Evolutionary conservation across 257 asterid genomes (phyloP).

Genomic region (Rhazya stricta): DNA sequence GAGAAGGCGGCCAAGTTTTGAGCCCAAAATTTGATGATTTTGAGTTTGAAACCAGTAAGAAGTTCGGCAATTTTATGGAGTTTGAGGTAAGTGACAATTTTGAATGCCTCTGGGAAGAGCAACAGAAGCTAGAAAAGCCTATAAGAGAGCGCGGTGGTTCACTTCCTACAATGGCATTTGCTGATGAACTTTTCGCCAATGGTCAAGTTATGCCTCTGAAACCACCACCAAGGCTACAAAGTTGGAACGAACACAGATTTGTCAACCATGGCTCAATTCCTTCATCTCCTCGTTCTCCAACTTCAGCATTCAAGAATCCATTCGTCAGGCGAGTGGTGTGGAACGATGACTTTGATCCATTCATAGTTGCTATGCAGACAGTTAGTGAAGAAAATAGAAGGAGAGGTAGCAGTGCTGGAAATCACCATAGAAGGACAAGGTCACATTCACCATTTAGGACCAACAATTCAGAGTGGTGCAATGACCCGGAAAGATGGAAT

Average conservation of each 20-base stretch:
- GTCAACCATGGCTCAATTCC: slow-evolving; percentile 28
- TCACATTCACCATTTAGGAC: slow-evolving; percentile 52
- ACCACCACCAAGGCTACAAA: slow-evolving; percentile 67
- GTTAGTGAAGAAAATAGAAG: slow-evolving; percentile 59
- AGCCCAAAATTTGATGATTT: slow-evolving; percentile 35
- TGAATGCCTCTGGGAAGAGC: slow-evolving; percentile 10
- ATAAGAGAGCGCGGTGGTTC: slow-evolving; percentile 38
- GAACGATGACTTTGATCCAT: slow-evolving; percentile 63
- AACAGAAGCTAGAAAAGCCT: slow-evolving; percentile 4
- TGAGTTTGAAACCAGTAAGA: slow-evolving; percentile 59
- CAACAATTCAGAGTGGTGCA: slow-evolving; percentile 20
- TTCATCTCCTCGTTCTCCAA: slow-evolving; percentile 43
- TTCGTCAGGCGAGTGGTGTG: slow-evolving; percentile 33
- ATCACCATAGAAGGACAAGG: slow-evolving; percentile 41
- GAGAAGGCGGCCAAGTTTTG: not conserved
- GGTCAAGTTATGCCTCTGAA: slow-evolving; percentile 71
- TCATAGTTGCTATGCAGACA: slow-evolving; percentile 53
- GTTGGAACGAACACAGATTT: slow-evolving; percentile 12
- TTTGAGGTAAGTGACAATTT: slow-evolving; percentile 14
- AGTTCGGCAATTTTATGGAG: slow-evolving; percentile 18
- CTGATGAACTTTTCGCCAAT: slow-evolving; percentile 55
- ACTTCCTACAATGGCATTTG: slow-evolving; percentile 56
- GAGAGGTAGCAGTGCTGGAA: slow-evolving; percentile 20
- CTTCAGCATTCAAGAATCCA: slow-evolving; percentile 37
- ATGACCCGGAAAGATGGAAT: slow-evolving; percentile 1